A percentile compares a stretch with the other conserved stretches of the same genome.
These are phyloP conservation scores for Monilinia fructigena DNA, from an alignment of 2,329 filamentous ascomycete genomes.

Conservation along the genomic window DNA sequence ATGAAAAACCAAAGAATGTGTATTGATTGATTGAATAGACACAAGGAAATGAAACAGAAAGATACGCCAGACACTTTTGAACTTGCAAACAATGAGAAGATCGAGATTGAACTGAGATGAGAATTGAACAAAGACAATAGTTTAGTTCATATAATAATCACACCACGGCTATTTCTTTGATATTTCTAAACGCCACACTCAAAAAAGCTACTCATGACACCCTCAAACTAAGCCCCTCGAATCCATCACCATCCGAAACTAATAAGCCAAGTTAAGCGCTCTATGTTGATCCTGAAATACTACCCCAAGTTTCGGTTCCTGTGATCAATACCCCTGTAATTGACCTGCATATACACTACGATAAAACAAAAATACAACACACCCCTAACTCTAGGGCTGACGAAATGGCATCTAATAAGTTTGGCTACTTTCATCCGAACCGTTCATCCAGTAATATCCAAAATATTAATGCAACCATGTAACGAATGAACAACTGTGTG, in stretches of 20 bases:
- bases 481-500: background rate
- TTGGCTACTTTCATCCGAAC: constrained; percentile 12
- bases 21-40: constrained; percentile 2
- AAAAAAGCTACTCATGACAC: background rate
- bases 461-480: background rate
- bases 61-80: background rate
- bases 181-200: background rate
- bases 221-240: background rate
- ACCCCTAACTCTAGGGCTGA: constrained; percentile 11
- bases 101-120: background rate
- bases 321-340: constrained; percentile 1
- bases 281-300: background rate
- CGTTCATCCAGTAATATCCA: background rate
- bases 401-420: constrained; percentile 5
- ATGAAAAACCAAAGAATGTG: background rate
- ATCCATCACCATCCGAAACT: constrained; percentile 4
- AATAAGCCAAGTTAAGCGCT: background rate
- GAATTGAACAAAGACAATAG: background rate
- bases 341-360: background rate
- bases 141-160: constrained; percentile 6
- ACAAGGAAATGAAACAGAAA: background rate
- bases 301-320: constrained; percentile 16
- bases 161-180: background rate
- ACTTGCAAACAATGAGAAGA: background rate
- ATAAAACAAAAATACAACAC: constrained; percentile 2